Conservation (phyloP, 805 yeast species). For the Pichia cephalocereana region DNA sequence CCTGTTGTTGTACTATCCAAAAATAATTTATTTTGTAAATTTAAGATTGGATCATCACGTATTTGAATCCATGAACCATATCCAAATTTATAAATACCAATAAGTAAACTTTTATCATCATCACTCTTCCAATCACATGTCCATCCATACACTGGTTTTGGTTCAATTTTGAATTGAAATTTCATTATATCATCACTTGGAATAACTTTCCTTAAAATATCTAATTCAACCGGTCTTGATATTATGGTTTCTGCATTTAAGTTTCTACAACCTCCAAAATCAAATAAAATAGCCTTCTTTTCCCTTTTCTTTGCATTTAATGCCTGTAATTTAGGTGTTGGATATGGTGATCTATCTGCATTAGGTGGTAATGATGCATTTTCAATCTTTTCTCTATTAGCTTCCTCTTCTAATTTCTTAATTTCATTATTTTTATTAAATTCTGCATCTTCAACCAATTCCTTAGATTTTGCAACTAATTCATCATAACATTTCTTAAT, state of each 20-base stretch:
- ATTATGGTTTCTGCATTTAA: conserved; percentile 84
- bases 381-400: conserved; percentile 41
- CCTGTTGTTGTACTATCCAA: conserved; percentile 35
- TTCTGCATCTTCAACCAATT: conserved; percentile 57
- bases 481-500: conserved; percentile 73
- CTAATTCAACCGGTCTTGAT: conserved; percentile 80
- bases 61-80: conserved; percentile 93
- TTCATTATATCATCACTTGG: conserved; percentile 47
- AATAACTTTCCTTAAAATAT: conserved; percentile 43
- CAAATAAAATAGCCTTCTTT: conserved; percentile 83
- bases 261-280: conserved; percentile 77
- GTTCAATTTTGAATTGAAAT: conserved; percentile 51
- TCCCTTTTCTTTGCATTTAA: conserved; percentile 57
- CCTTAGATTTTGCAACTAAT: conserved; percentile 51
- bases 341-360: conserved; percentile 20
- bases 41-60: conserved; percentile 89
- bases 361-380: conserved; percentile 23
- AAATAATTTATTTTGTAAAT: conserved; percentile 75
- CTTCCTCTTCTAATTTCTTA: conserved; percentile 52
- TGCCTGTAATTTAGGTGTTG: conserved; percentile 29
- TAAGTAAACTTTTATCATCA: conserved; percentile 79
- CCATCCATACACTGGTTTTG: conserved; percentile 89
- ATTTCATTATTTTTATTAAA: conserved; percentile 46
- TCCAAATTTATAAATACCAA: conserved; percentile 88
- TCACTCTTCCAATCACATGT: conserved; percentile 71